Evolutionary conservation across 1,284 basidiomycete genomes (phyloP).

Genomic region (Melanopsichium pennsylvanicum): DNA sequence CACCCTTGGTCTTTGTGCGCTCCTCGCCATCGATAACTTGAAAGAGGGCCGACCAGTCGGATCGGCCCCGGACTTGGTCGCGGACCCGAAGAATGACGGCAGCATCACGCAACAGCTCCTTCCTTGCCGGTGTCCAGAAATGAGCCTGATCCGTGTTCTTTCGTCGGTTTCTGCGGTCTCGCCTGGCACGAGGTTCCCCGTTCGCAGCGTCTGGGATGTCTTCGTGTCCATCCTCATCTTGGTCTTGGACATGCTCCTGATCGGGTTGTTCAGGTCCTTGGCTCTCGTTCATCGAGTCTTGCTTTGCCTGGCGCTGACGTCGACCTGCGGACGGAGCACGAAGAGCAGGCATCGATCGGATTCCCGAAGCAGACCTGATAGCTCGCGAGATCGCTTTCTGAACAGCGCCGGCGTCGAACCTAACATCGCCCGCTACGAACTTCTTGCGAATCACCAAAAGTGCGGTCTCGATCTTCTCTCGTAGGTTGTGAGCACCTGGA

Average conservation of each 20-base stretch:
- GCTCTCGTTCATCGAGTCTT: neutral
- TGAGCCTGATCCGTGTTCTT: constrained; percentile 10
- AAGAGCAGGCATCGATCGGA: constrained; percentile 18
- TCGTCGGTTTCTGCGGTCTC: constrained; percentile 20
- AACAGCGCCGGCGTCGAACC: constrained; percentile 22
- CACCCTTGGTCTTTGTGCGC: constrained; percentile 73
- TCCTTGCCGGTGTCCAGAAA: constrained; percentile 80
- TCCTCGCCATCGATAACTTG: constrained; percentile 69
- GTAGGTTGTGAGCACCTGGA: constrained; percentile 19
- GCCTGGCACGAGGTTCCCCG: neutral
- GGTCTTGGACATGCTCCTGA: neutral
- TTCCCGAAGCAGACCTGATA: constrained; percentile 21
- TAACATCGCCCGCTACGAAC: constrained; percentile 23
- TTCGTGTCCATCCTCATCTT: neutral
- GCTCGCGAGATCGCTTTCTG: constrained; percentile 23
- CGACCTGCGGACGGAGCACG: constrained; percentile 7
- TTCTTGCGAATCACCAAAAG: constrained; percentile 24
- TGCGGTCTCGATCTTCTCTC: constrained; percentile 32
- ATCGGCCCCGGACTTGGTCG: constrained; percentile 72
- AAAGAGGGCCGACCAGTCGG: constrained; percentile 77
- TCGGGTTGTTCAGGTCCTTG: constrained; percentile 1
- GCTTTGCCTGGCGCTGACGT: neutral
- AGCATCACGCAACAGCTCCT: constrained; percentile 84
- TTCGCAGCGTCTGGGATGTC: neutral
- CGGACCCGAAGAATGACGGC: constrained; percentile 82